Evolutionary conservation across 2,329 filamentous ascomycete genomes (phyloP).

Genomic region (Colletotrichum horii): DNA sequence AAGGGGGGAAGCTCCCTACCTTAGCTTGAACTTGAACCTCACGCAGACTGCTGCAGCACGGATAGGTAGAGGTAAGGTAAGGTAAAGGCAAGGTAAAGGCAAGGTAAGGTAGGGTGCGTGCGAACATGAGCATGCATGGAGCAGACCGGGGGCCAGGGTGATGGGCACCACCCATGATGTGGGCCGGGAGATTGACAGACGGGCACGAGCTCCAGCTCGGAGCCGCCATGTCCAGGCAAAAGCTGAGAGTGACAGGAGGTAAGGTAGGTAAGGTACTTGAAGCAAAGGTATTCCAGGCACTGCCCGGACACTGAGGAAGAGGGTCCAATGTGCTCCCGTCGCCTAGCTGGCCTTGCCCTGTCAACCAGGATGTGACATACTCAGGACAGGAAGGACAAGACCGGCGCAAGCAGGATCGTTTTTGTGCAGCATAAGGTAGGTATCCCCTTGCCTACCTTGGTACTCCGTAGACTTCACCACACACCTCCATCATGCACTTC

Average conservation of each 20-base stretch:
- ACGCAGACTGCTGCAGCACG: too few species aligned
- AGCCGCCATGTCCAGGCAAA: neutral
- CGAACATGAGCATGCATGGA: neutral
- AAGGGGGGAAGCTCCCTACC: too few species aligned
- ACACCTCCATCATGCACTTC: neutral
- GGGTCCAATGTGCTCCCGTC: neutral
- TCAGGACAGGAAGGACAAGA: neutral
- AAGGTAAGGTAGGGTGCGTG: conserved; percentile 13
- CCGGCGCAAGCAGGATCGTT: neutral
- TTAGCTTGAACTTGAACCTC: too few species aligned
- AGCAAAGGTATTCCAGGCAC: neutral
- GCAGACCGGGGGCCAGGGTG: neutral
- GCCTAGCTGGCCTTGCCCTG: neutral
- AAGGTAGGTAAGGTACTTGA: neutral
- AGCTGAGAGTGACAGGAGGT: neutral
- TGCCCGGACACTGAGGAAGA: neutral
- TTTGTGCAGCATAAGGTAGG: too few species aligned
- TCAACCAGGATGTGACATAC: neutral
- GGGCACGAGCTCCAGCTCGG: neutral
- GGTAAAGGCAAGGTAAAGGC: neutral
- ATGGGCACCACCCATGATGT: neutral
- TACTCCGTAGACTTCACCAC: neutral
- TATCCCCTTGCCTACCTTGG: too few species aligned
- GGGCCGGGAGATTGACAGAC: conserved; percentile 17
- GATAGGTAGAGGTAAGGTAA: neutral